Base-by-base conservation (phyloP, 1,139 yeast species). In the Lodderomyces pseudojiufengensis region DNA sequence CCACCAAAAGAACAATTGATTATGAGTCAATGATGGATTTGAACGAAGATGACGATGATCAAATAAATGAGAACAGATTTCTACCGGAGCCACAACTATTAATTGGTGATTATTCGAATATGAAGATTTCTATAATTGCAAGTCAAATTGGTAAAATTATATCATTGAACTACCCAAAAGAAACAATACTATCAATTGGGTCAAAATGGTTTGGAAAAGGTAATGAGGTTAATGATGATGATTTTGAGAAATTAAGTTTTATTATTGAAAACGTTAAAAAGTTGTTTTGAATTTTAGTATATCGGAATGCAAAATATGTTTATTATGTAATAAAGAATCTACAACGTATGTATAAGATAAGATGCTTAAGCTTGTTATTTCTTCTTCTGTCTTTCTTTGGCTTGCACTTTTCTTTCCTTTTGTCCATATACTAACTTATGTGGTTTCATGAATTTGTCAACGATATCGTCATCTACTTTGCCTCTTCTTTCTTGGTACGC, bases 401-500 rank as follows among this genome's bases (percentile, higher is more conserved):
- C 73, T 12, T 90, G 80, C 31, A 84, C 92, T 37, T 70, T 59
- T 65, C 95, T 78, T 59, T 81, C 83, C 54, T 75, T 73, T 39
- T 71, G 59, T 22, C 95, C 95, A 70, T 78, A 80, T 34, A 76
- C 77, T 54, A 88, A 76, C 57, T 81, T 78, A 53, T 94, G 95
- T 29, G 95, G 87, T 52, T 76, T 80, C 92, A 87, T 92, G 59
- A 81, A 94, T 42, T 73, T 58, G 36, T 76, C 77, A 37, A 88
- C 68, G n/a, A 67, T 62, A n/a, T 67, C 80, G 35, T 84, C 83
- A 45, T 81, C 78, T 35, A 92, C 79, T 40, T 65, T 59, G 27
- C 75, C 69, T 59, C 97, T 80, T 54, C 79, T 76, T 38, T 72
- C 84, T 67, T 94, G 98, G 74, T 88, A 94, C 22, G 63, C 82